These are phyloP conservation scores for Euryodendron excelsum DNA, from an alignment of 148 eudicot genomes.

Conservation along the genomic window DNA sequence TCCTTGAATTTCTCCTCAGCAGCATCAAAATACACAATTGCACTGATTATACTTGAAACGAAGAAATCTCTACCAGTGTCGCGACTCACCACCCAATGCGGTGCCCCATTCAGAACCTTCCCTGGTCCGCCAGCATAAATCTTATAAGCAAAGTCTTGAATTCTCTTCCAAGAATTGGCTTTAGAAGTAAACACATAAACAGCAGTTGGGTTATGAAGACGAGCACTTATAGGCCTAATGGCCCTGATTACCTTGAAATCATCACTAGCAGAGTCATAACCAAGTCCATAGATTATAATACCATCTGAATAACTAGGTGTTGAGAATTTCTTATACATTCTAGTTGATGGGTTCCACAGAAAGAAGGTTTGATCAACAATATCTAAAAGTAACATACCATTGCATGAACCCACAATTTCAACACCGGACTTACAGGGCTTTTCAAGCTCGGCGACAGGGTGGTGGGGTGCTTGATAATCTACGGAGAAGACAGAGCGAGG, in stretches of 20 bases:
- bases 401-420: constrained; percentile 7
- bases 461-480: background rate
- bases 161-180: background rate
- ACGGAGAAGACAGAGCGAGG: background rate
- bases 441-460: background rate
- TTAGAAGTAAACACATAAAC: constrained; percentile 2
- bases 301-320: background rate
- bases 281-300: background rate
- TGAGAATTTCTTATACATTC: background rate
- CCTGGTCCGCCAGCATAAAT: background rate
- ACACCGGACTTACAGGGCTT: background rate
- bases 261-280: background rate
- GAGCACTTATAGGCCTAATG: background rate
- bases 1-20: constrained; percentile 6
- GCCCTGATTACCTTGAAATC: constrained; percentile 14
- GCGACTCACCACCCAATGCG: constrained; percentile 1
- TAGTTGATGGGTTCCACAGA: constrained; percentile 2
- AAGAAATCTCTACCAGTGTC: background rate
- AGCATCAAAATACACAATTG: constrained; percentile 1
- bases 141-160: constrained; percentile 1
- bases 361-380: background rate
- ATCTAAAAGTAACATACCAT: background rate
- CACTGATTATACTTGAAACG: background rate
- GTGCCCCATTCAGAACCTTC: background rate
- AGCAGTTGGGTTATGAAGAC: too few relatives aligned